Evolutionary conservation across 805 yeast species (phyloP).

Genomic region (Metschnikowia colocasiae): DNA sequence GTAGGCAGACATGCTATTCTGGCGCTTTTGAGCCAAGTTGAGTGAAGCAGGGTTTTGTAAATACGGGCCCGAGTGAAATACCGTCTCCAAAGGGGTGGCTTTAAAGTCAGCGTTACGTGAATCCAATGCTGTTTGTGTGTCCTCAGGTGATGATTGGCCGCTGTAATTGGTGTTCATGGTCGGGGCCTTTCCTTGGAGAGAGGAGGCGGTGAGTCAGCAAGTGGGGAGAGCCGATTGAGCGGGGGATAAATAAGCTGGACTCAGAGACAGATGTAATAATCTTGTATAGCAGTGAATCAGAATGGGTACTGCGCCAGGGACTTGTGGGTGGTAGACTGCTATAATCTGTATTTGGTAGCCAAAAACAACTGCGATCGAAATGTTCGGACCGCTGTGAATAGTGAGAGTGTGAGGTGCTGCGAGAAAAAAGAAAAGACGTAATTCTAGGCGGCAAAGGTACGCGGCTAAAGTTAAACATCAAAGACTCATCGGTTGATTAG

Average conservation of each 20-base stretch:
- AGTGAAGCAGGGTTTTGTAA: constrained; percentile 6
- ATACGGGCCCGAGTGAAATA: constrained; percentile 7
- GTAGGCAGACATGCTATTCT: constrained; percentile 36
- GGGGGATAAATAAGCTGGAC: neutral
- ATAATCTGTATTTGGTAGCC: neutral
- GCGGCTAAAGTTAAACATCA: neutral
- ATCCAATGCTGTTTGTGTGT: constrained; percentile 7
- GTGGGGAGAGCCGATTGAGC: neutral
- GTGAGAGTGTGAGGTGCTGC: constrained; percentile 4
- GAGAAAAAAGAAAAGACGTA: constrained; percentile 6
- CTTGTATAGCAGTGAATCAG: neutral
- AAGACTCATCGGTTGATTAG: neutral
- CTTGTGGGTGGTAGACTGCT: neutral
- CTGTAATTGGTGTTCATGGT: constrained; percentile 15
- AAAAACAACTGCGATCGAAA: constrained; percentile 5
- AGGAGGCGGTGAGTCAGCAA: constrained; percentile 7
- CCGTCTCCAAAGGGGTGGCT: neutral
- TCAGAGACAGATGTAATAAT: neutral
- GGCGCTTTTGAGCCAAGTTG: constrained; percentile 35
- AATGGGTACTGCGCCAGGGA: neutral
- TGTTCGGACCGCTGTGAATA: constrained; percentile 4
- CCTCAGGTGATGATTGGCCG: constrained; percentile 7
- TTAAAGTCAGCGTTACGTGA: constrained; percentile 1
- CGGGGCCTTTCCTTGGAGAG: constrained; percentile 1
- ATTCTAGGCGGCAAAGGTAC: constrained; percentile 1